Evolutionary conservation across 1,284 basidiomycete species (phyloP), one percentile per base, ranked within the genome.

Genomic region (Cryptococcus floricola): DNA sequence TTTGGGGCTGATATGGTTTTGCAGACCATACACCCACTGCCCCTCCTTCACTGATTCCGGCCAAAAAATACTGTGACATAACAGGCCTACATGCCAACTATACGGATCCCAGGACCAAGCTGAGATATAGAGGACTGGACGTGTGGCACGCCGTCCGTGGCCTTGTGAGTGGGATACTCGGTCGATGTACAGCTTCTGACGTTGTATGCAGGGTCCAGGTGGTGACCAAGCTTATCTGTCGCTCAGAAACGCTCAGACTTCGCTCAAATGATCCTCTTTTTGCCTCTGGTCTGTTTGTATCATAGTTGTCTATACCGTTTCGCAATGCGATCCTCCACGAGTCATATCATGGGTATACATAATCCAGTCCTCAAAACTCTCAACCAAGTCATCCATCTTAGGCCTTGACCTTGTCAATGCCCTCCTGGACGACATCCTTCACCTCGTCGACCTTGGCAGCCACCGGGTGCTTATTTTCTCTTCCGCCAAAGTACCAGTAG

Each of bases 401-500:
- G 39, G 55, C 55, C 56, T 62, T 55, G 19, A 59, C 60, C 39
- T 57, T 56, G 28, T 63, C 62, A 4, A 48, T 51, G 5, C 48
- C 53, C 25, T 59, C 53, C 48, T 56, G 44, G 38, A 53, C 50
- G 23, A 52, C 63, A 23, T 57, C 56, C 56, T 61, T 53, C 5
- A 52, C 59, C 18, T 57, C 53, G 49, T 63, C 61, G 7, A 53
- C 52, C 16, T 48, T 59, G 10, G 54, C 53, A 10, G 19, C 57
- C 1, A 61, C 63, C 25, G 70, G 69, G 42, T 65, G 63, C 59
- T 69, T 70, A 54, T 65, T 65, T 65, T 75, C 72, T 61, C 68
- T 64, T 19, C 75, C 76, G 42, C 77, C 77, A 41, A 75, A 59
- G 59, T 78, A 64, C 90, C 91, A 93, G 76, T 95, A 96, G 66